Base-by-base conservation (phyloP, 306 rosid genomes). In the Sicyos edulis region DNA sequence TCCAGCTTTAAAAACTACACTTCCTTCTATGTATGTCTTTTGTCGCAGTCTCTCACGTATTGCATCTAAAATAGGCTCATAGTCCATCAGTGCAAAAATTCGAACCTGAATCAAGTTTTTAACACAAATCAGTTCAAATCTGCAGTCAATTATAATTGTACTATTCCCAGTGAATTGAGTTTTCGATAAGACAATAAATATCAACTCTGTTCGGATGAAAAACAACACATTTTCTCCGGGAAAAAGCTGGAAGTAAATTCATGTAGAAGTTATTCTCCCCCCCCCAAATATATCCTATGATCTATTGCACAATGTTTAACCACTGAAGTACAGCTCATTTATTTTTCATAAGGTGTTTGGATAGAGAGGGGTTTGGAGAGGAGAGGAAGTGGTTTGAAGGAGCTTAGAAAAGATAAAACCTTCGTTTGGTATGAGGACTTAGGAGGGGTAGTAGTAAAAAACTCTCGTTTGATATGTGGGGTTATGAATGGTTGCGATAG, bases 1-100 rank as follows among this genome's bases (percentile, higher is more conserved):
- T 54, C 96, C 93, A 1, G 11, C 54, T 61, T 68, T 67, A 64
- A 92, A 70, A 72, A 88, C 73, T 71, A 59, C 86, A 86, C 98
- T 90, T 70, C 90, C 96, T 77, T 85, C 74, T 61, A 92, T 90
- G 57, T 92, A 92, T 19, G 88, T 90, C 75, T 81, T 90, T 63
- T 84, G 98, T 44, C 86, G 82, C 50, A 90, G 82, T 80, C 87
- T 92, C 82, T 82, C 91, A 29, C 96, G 83, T 20, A 92, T 83
- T 67, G 87, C 91, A 66, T 92, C 96, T 80, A 90, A 82, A 73
- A 90, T 84, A 21, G 81, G 92, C 2, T 85, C 92, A 58, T 21
- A 67, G 53, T 88, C 96, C 96, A 90, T 82, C 78, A 85, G 78
- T 51, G 92, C 72, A 66, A 92, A 90, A 50, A 92, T 88, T 61